These are phyloP conservation scores for Debaryomycetaceae sp. DNA, from an alignment of 1,139 yeast genomes.

Conservation along the genomic window DNA sequence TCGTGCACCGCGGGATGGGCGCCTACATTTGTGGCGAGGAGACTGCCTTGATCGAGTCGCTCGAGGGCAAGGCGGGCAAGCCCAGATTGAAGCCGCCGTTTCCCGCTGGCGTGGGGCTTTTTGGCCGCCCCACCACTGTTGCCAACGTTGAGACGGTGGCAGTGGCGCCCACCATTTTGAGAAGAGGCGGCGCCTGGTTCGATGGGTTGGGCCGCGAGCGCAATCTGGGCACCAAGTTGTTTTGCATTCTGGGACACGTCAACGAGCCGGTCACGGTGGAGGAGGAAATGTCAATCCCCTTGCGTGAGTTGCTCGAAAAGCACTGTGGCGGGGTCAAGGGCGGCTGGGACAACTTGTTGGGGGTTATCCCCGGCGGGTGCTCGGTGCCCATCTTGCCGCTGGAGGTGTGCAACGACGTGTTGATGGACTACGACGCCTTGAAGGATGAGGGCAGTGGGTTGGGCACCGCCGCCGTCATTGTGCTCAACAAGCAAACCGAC, in stretches of 20 bases:
- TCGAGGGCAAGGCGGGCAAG: conserved; percentile 90
- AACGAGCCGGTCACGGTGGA: conserved; percentile 90
- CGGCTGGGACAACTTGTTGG: conserved; percentile 86
- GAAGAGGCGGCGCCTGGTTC: conserved; percentile 89
- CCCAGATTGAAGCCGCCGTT: conserved; percentile 92
- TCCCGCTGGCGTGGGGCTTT: conserved; percentile 90
- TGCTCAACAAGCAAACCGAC: conserved; percentile 82
- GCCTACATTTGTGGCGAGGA: conserved; percentile 91
- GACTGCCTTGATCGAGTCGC: conserved; percentile 79
- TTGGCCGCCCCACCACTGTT: conserved; percentile 87
- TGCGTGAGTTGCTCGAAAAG: conserved; percentile 73
- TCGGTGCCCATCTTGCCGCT: conserved; percentile 79
- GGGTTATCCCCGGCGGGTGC: conserved; percentile 85
- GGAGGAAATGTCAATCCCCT: conserved; percentile 88
- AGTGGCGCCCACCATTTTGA: conserved; percentile 81
- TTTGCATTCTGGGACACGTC: conserved; percentile 84
- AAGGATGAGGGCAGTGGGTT: conserved; percentile 82
- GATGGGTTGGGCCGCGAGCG: conserved; percentile 78
- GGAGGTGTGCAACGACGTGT: conserved; percentile 57
- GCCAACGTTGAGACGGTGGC: conserved; percentile 88
- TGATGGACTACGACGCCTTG: conserved; percentile 85
- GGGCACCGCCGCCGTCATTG: conserved; percentile 91
- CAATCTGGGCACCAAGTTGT: conserved; percentile 75
- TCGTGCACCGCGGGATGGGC: conserved; percentile 86
- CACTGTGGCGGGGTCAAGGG: conserved; percentile 90